phyloP scores from a whole-genome alignment of 2,329 filamentous ascomycete species.

The Coniochaeta hoffmannii region DNA sequence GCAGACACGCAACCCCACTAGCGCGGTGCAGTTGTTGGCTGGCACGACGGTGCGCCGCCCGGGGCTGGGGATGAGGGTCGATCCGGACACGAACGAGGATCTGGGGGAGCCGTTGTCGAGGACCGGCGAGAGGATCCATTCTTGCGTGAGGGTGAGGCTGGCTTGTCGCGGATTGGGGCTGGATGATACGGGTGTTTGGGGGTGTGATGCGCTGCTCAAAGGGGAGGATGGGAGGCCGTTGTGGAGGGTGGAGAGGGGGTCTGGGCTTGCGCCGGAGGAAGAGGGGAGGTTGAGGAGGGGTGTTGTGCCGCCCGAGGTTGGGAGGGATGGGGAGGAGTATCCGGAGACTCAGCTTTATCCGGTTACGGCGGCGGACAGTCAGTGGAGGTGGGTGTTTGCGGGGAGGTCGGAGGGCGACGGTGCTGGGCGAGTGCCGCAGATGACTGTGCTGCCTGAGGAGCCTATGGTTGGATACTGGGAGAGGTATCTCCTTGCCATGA shows the following conservation, averaged over 20 bases:
- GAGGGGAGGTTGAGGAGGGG: neutral
- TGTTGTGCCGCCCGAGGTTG: constrained; percentile 7
- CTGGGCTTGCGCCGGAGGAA: neutral
- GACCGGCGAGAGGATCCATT: constrained; percentile 29
- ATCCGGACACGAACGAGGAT: constrained; percentile 28
- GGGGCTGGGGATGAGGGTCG: constrained; percentile 26
- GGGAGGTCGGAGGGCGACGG: constrained; percentile 8
- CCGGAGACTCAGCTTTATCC: constrained; percentile 15
- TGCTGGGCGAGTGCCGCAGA: constrained; percentile 13
- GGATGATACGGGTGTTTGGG: constrained; percentile 25
- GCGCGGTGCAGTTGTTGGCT: constrained; percentile 15
- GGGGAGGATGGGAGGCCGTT: constrained; percentile 8
- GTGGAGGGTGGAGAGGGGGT: constrained; percentile 17
- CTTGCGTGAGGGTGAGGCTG: constrained; percentile 20
- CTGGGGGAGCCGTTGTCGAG: constrained; percentile 25
- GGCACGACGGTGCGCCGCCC: constrained; percentile 23
- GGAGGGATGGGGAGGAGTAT: constrained; percentile 10
- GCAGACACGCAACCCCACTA: constrained; percentile 18
- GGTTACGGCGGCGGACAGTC: constrained; percentile 15
- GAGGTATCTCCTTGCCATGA: constrained; percentile 18
- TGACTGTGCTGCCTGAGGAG: constrained; percentile 21
- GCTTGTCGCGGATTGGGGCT: constrained; percentile 20
- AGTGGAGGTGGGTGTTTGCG: constrained; percentile 22
- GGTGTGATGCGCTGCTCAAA: constrained; percentile 17
- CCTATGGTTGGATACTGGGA: constrained; percentile 26